Evolutionary conservation across 140 eudicot species (phyloP).

Genomic region (Oenanthe javanica): DNA sequence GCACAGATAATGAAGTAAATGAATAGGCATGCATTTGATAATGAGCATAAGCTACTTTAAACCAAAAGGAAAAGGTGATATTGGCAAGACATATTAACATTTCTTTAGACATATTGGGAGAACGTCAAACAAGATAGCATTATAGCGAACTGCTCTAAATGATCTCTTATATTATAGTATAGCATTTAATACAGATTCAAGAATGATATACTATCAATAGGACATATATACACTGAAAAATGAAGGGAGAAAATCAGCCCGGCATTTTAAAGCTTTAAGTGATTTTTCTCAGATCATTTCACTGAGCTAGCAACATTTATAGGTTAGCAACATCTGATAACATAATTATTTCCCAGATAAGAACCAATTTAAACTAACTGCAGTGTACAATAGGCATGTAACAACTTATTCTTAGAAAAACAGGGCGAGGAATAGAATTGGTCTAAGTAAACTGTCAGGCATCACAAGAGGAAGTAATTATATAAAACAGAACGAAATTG

Average conservation of each 20-base stretch:
- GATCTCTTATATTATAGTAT: neutral
- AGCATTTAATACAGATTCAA: neutral
- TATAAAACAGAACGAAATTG: neutral
- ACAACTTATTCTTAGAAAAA: neutral
- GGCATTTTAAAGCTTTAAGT: neutral
- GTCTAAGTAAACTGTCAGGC: neutral
- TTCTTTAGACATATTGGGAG: neutral
- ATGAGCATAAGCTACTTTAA: neutral
- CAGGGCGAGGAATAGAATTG: neutral
- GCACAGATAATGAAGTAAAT: slow-evolving; percentile 17
- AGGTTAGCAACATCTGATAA: neutral
- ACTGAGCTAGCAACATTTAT: neutral
- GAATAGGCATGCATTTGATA: neutral
- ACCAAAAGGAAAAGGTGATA: neutral
- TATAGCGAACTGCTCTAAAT: neutral
- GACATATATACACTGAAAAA: neutral
- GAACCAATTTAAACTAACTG: neutral
- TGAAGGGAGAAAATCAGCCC: neutral
- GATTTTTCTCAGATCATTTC: neutral
- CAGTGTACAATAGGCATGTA: neutral
- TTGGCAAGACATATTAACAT: neutral
- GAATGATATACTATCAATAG: neutral
- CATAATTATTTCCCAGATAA: neutral
- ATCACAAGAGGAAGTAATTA: neutral
- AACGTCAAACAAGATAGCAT: neutral